phyloP scores from a whole-genome alignment of 257 asterid species.

The Ilex aquifolium region DNA sequence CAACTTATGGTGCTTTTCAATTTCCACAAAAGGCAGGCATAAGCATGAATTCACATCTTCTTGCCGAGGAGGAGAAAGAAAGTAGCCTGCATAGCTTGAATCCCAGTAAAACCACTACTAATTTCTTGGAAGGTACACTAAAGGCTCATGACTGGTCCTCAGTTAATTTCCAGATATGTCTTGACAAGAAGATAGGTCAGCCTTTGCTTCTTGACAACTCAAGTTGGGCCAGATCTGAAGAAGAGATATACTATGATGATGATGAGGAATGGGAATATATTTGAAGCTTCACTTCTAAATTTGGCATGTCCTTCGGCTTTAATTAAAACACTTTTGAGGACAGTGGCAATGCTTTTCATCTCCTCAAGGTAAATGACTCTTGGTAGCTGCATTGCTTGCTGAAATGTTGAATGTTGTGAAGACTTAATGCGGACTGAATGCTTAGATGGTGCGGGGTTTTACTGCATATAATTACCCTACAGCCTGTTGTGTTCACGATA shows the following conservation, averaged over 20 bases:
- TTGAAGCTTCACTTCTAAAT: background rate
- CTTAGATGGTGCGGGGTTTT: too few species aligned
- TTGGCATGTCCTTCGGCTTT: background rate
- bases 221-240: background rate
- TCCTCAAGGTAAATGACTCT: too few species aligned
- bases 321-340: background rate
- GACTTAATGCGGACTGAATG: too few species aligned
- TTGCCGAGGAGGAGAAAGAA: background rate
- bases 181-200: background rate
- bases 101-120: background rate
- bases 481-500: too few species aligned
- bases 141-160: background rate
- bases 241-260: background rate
- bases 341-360: background rate
- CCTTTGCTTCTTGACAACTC: background rate
- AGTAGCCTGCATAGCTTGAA: background rate
- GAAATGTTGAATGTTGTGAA: too few species aligned
- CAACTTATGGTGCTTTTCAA: background rate
- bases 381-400: too few species aligned
- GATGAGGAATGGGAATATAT: background rate
- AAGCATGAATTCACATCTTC: background rate
- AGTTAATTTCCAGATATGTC: background rate
- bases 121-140: background rate
- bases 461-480: too few species aligned
- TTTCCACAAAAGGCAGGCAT: background rate